Evolutionary conservation across 1,284 basidiomycete genomes (phyloP).

Genomic region (Porodaedalea pini): DNA sequence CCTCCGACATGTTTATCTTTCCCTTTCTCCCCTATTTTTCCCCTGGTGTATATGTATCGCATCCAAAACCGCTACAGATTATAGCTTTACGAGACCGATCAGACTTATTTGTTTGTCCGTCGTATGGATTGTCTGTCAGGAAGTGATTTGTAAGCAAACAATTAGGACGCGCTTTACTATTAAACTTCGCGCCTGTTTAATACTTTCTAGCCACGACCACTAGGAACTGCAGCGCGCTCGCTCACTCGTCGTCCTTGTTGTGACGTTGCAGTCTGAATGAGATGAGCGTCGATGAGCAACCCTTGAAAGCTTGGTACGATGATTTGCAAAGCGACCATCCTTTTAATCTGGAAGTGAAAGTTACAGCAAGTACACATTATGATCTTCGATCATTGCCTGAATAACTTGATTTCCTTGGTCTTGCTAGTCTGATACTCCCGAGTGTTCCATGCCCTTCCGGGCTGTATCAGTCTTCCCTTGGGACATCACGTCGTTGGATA

Average conservation of each 20-base stretch:
- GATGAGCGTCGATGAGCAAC: too few relatives aligned
- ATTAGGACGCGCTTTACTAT: too few relatives aligned
- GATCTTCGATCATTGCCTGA: neutral
- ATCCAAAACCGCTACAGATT: neutral
- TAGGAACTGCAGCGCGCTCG: too few relatives aligned
- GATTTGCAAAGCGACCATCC: constrained; percentile 6
- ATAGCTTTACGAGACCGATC: neutral
- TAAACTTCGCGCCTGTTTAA: too few relatives aligned
- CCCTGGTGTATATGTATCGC: constrained; percentile 17
- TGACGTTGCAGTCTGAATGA: too few relatives aligned
- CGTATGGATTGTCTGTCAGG: too few relatives aligned
- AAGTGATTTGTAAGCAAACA: too few relatives aligned
- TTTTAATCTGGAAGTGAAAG: constrained; percentile 12
- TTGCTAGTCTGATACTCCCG: neutral
- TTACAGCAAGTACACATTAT: constrained; percentile 4
- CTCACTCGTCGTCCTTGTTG: too few relatives aligned
- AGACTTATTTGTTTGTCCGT: too few relatives aligned
- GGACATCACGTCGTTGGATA: constrained; percentile 2
- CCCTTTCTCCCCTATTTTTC: neutral
- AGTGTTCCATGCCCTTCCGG: neutral
- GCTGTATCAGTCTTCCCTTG: constrained; percentile 18
- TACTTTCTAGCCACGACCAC: too few relatives aligned
- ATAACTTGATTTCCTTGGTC: neutral
- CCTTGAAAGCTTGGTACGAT: constrained; percentile 7
- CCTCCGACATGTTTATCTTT: constrained; percentile 8